phyloP scores from a whole-genome alignment of 2,329 filamentous ascomycete genomes.

The Sporothrix mexicana region DNA sequence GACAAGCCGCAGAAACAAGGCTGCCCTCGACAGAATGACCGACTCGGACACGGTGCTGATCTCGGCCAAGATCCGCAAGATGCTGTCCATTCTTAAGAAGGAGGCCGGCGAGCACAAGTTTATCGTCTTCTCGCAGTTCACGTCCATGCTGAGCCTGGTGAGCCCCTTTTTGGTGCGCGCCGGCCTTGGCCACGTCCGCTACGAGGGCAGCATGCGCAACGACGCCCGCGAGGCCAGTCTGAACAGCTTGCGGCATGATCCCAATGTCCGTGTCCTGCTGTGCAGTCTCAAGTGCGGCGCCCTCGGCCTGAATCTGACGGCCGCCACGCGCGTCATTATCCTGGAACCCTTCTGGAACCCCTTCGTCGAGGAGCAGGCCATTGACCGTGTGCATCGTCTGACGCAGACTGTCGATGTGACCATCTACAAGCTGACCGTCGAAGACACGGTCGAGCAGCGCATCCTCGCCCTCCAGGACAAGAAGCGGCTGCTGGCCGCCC shows the following conservation, averaged over 20 bases:
- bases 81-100: slow-evolving; percentile 78
- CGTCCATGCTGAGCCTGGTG: slow-evolving; percentile 94
- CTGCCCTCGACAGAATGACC: not conserved
- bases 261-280: slow-evolving; percentile 78
- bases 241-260: slow-evolving; percentile 74
- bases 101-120: slow-evolving; percentile 89
- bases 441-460: slow-evolving; percentile 85
- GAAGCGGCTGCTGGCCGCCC: slow-evolving; percentile 88
- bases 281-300: slow-evolving; percentile 95
- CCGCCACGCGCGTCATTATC: slow-evolving; percentile 90
- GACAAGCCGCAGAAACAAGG: slow-evolving; percentile 8
- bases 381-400: slow-evolving; percentile 96
- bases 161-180: slow-evolving; percentile 84
- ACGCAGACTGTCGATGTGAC: slow-evolving; percentile 95
- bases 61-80: slow-evolving; percentile 90
- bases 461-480: slow-evolving; percentile 95
- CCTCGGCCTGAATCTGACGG: slow-evolving; percentile 90
- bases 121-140: slow-evolving; percentile 98
- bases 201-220: slow-evolving; percentile 95
- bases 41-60: slow-evolving; percentile 54
- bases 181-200: slow-evolving; percentile 80
- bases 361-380: slow-evolving; percentile 98
- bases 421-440: slow-evolving; percentile 92
- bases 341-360: slow-evolving; percentile 99
- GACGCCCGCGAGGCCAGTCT: slow-evolving; percentile 89